phyloP scores from a whole-genome alignment of 306 rosid genomes.

The Fagus crenata region DNA sequence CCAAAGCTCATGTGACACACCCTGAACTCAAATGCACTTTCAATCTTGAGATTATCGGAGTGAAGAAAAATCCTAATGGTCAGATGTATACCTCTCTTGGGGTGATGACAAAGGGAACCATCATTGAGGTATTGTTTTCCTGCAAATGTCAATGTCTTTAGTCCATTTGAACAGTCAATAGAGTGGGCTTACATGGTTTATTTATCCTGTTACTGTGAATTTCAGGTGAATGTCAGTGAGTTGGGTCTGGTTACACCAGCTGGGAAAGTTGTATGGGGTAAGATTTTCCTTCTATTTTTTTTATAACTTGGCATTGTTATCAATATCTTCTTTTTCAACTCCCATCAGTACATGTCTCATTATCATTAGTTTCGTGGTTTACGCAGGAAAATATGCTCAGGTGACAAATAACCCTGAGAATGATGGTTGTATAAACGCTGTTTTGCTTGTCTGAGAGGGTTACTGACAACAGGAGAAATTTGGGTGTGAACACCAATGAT shows the following conservation, averaged over 20 bases:
- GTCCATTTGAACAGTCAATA: neutral
- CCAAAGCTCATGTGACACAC: constrained; percentile 95
- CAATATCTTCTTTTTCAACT: neutral
- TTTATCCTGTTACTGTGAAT: constrained; percentile 18
- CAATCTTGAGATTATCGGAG: constrained; percentile 84
- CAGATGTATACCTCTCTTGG: constrained; percentile 90
- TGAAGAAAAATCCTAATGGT: constrained; percentile 94
- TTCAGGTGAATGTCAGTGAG: constrained; percentile 91
- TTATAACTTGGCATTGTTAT: neutral
- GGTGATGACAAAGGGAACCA: constrained; percentile 87
- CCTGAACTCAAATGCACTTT: constrained; percentile 94
- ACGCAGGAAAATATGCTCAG: constrained; percentile 90
- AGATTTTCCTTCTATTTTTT: constrained; percentile 21
- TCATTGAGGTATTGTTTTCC: constrained; percentile 64
- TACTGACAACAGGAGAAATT: neutral
- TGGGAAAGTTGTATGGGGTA: constrained; percentile 98
- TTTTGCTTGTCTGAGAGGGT: constrained; percentile 65
- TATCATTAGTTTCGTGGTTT: neutral
- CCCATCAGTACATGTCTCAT: constrained; percentile 6
- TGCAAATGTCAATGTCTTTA: neutral
- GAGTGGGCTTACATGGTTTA: neutral
- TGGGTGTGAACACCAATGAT: neutral
- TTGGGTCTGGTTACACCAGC: constrained; percentile 94
- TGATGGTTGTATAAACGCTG: constrained; percentile 89
- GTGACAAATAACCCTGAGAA: constrained; percentile 93